A percentile compares a stretch with the other conserved stretches of the same genome.
These are phyloP conservation scores for Plectosphaerella cucumerina DNA, from an alignment of 2,329 filamentous ascomycete genomes.

Conservation along the genomic window DNA sequence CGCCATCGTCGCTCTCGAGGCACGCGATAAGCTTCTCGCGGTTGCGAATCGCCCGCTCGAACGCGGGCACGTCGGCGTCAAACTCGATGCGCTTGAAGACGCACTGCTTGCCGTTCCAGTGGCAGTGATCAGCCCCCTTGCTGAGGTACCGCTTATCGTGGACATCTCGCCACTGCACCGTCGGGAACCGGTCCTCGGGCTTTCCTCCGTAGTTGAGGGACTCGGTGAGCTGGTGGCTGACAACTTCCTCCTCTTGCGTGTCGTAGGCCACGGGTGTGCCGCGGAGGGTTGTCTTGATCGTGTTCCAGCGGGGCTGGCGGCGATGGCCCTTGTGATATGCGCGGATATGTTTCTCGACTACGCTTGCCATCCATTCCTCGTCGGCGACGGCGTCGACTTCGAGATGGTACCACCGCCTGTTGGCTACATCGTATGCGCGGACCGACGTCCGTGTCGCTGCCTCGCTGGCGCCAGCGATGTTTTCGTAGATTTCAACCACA, in stretches of 20 bases:
- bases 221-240: conserved; percentile 5
- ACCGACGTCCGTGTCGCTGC: conserved; percentile 2
- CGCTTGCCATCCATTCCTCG: conserved; percentile 4
- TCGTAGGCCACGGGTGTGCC: conserved; percentile 2
- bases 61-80: conserved; percentile 8
- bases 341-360: conserved; percentile 6
- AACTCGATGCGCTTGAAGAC: conserved; percentile 18
- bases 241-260: conserved; percentile 1
- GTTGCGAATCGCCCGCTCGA: conserved; percentile 11
- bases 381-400: conserved; percentile 8
- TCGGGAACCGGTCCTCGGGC: conserved; percentile 8
- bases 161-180: conserved; percentile 2
- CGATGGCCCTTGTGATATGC: conserved; percentile 3
- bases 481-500: conserved; percentile 10
- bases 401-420: conserved; percentile 14
- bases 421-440: conserved; percentile 12
- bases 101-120: conserved; percentile 8
- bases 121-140: conserved; percentile 8
- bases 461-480: conserved; percentile 1
- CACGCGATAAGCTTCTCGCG: conserved; percentile 9
- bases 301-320: conserved; percentile 4
- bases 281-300: conserved; percentile 3
- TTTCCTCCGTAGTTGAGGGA: conserved; percentile 6
- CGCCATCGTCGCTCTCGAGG: conserved; percentile 1
- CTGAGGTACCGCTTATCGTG: conserved; percentile 9